phyloP scores from a whole-genome alignment of 1,284 basidiomycete species.

The Malassezia sp. region DNA sequence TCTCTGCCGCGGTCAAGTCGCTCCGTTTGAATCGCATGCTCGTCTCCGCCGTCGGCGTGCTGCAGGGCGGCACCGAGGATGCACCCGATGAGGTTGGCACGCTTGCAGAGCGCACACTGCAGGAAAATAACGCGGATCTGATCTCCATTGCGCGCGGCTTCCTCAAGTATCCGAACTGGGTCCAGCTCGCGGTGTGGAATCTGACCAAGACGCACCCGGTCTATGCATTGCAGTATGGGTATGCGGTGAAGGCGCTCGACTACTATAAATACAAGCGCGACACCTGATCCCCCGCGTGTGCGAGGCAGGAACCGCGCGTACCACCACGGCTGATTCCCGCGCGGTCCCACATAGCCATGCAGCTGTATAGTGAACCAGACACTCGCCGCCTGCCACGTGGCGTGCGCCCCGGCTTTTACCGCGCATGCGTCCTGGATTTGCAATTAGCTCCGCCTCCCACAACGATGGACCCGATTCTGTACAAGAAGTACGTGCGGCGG shows the following conservation, averaged over 20 bases:
- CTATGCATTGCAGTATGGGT: conserved; percentile 10
- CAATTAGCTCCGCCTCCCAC: not conserved
- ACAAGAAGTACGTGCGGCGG: conserved; percentile 11
- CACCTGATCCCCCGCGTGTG: too few relatives aligned
- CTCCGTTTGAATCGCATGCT: conserved; percentile 26
- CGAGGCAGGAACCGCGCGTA: too few relatives aligned
- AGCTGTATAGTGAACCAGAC: not conserved
- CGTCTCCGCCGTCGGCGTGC: conserved; percentile 35
- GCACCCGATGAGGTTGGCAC: conserved; percentile 22
- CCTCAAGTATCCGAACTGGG: conserved; percentile 33
- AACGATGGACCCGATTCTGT: conserved; percentile 16
- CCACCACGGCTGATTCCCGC: too few relatives aligned
- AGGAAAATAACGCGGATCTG: conserved; percentile 23
- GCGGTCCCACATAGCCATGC: too few relatives aligned
- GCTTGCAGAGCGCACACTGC: conserved; percentile 30
- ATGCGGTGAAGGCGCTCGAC: not conserved
- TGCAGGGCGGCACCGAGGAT: conserved; percentile 27
- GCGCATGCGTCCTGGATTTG: not conserved
- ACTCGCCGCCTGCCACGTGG: conserved; percentile 7
- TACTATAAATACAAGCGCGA: not conserved
- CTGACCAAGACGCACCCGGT: conserved; percentile 18
- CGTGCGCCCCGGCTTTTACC: conserved; percentile 9
- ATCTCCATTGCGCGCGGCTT: conserved; percentile 31
- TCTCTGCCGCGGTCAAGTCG: conserved; percentile 22
- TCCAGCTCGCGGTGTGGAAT: conserved; percentile 21